Percentiles rank a stretch among this genome's conserved stretches.
phyloP scores from a whole-genome alignment of 805 yeast species.

The Lipomyces chichibuensis region DNA sequence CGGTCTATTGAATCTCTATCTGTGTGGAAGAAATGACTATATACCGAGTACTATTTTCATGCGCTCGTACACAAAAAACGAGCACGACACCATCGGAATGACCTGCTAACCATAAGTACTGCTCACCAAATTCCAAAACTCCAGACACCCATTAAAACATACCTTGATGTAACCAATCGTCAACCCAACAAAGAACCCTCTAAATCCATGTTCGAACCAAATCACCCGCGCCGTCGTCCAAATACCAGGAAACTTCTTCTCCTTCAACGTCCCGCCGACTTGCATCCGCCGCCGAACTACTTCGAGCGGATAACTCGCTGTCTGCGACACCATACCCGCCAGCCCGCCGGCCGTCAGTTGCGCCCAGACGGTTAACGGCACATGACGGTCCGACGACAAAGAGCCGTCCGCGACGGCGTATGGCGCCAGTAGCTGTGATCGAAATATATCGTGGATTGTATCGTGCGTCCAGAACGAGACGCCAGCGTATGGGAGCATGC shows the following conservation, averaged over 20 bases:
- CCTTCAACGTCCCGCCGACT: constrained; percentile 71
- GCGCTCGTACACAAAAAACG: constrained; percentile 91
- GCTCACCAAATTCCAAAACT: neutral
- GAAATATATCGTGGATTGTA: constrained; percentile 79
- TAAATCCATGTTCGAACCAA: constrained; percentile 71
- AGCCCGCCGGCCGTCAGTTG: constrained; percentile 91
- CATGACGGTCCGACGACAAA: constrained; percentile 44
- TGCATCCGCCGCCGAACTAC: constrained; percentile 94
- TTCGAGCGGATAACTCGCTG: constrained; percentile 96
- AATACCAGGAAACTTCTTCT: constrained; percentile 43
- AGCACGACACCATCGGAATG: constrained; percentile 95
- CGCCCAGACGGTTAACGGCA: constrained; percentile 86
- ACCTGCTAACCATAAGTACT: constrained; percentile 9
- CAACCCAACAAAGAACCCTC: constrained; percentile 92
- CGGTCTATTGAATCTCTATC: neutral
- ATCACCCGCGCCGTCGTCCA: constrained; percentile 61
- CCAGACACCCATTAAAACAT: neutral
- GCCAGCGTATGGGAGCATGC: constrained; percentile 98
- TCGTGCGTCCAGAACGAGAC: constrained; percentile 96
- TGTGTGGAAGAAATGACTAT: constrained; percentile 36
- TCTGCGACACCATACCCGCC: constrained; percentile 94
- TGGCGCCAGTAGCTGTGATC: constrained; percentile 59
- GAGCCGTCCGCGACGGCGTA: constrained; percentile 46
- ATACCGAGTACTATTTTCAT: constrained; percentile 72
- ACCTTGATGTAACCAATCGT: constrained; percentile 95